phyloP scores from a whole-genome alignment of 2,329 filamentous ascomycete species.

The Leptosphaerulina australis region DNA sequence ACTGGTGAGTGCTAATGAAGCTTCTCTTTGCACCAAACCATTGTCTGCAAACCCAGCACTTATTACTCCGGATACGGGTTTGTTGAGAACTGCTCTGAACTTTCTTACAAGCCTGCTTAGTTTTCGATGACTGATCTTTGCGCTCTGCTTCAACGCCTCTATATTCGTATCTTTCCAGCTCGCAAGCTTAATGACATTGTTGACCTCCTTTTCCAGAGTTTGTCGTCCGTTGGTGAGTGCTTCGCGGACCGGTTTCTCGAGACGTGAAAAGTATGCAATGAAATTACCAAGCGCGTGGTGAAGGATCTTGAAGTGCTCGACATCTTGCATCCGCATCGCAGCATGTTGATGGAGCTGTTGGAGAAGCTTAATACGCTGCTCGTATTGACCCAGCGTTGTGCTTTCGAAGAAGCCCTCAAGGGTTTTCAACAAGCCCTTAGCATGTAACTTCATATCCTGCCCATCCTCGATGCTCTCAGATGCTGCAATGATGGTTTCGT shows the following conservation, averaged over 20 bases:
- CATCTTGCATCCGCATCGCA: constrained; percentile 63
- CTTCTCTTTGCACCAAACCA: constrained; percentile 10
- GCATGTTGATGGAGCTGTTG: constrained; percentile 68
- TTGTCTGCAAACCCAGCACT: constrained; percentile 42
- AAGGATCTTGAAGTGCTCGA: constrained; percentile 58
- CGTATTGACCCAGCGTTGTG: constrained; percentile 82
- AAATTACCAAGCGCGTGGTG: constrained; percentile 75
- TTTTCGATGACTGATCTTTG: constrained; percentile 87
- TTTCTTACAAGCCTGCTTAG: constrained; percentile 90
- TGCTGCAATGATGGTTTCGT: constrained; percentile 82
- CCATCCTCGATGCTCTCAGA: constrained; percentile 68
- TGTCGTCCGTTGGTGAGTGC: constrained; percentile 70
- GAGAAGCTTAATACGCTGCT: constrained; percentile 73
- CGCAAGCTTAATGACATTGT: constrained; percentile 87
- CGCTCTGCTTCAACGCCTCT: constrained; percentile 83
- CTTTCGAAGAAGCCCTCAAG: constrained; percentile 79
- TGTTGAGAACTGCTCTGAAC: constrained; percentile 78
- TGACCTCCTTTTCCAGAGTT: constrained; percentile 87
- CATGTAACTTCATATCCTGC: constrained; percentile 67
- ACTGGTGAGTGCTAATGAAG: constrained; percentile 21
- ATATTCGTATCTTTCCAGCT: constrained; percentile 99
- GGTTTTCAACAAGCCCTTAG: constrained; percentile 72
- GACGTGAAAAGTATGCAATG: constrained; percentile 74
- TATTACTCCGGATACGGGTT: constrained; percentile 70
- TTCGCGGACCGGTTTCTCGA: constrained; percentile 69